A percentile compares a stretch with the other conserved stretches of the same genome.
phyloP scores from a whole-genome alignment of 345 rosid species.

The Pistacia integerrima region DNA sequence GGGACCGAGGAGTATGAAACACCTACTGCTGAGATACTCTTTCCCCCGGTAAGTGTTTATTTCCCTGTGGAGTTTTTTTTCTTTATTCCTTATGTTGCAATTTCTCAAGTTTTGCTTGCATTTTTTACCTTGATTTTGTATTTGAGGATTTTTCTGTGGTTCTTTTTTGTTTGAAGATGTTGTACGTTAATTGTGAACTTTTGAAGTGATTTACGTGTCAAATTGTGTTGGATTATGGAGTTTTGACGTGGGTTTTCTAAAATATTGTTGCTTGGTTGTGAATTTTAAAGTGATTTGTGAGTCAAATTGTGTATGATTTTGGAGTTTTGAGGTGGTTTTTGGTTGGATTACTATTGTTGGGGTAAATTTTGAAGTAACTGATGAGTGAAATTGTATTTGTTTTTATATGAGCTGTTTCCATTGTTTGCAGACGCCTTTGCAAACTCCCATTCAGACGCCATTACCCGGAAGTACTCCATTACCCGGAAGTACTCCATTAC shows the following conservation, averaged over 20 bases:
- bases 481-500: constrained; percentile 44
- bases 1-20: constrained; percentile 96
- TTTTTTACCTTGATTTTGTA: not conserved
- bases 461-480: constrained; percentile 71
- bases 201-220: not conserved
- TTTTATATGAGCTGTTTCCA: constrained; percentile 23
- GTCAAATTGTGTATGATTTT: not conserved
- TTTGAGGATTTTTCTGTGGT: not conserved
- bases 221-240: not conserved
- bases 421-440: constrained; percentile 75
- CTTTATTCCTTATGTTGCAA: not conserved
- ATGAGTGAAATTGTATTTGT: not conserved
- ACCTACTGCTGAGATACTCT: constrained; percentile 94
- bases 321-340: not conserved
- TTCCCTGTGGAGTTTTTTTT: not conserved
- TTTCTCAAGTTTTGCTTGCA: not conserved
- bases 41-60: constrained; percentile 70
- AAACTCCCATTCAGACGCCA: constrained; percentile 82
- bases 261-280: not conserved
- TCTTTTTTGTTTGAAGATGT: not conserved
- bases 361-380: constrained; percentile 10
- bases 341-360: not conserved
- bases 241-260: not conserved
- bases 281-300: not conserved
- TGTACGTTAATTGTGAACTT: too few relatives aligned